These are phyloP conservation scores for Simmondsia chinensis DNA, from an alignment of 148 eudicot genomes.

Conservation along the genomic window DNA sequence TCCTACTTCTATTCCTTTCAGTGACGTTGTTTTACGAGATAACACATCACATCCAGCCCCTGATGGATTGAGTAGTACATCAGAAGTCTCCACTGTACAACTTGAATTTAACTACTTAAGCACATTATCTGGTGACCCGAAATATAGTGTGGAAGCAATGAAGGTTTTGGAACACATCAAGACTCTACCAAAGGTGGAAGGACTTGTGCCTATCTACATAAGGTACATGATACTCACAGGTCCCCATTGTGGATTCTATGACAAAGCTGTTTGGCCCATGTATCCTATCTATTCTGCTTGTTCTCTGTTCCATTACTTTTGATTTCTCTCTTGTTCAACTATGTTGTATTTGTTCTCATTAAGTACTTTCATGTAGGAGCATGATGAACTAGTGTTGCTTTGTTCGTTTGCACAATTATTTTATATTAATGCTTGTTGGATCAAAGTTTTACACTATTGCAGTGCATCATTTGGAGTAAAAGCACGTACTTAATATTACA, in stretches of 20 bases:
- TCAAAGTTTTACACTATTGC: no score
- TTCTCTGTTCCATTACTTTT: neutral
- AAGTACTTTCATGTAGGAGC: no score
- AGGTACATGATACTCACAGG: constrained; percentile 33
- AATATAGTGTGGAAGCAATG: constrained; percentile 74
- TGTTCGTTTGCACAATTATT: no score
- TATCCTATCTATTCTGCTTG: neutral
- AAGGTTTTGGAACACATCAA: constrained; percentile 82
- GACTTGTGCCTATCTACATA: constrained; percentile 88
- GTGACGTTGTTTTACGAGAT: constrained; percentile 81
- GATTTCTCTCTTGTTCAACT: neutral
- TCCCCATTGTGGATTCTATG: neutral
- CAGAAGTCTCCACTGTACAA: constrained; percentile 88
- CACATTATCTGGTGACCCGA: constrained; percentile 67
- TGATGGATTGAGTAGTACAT: constrained; percentile 87
- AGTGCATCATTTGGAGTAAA: no score
- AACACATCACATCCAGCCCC: constrained; percentile 71
- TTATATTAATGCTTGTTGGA: no score
- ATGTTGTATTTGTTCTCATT: neutral
- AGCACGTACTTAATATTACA: no score
- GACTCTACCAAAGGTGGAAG: constrained; percentile 84
- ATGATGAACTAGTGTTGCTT: no score
- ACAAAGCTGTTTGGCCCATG: neutral
- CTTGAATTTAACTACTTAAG: constrained; percentile 92
- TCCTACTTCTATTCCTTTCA: constrained; percentile 78